These are phyloP conservation scores for Apophysomyces trapeziformis DNA, from an alignment of 371 early-diverging fungal genomes.

Conservation along the genomic window DNA sequence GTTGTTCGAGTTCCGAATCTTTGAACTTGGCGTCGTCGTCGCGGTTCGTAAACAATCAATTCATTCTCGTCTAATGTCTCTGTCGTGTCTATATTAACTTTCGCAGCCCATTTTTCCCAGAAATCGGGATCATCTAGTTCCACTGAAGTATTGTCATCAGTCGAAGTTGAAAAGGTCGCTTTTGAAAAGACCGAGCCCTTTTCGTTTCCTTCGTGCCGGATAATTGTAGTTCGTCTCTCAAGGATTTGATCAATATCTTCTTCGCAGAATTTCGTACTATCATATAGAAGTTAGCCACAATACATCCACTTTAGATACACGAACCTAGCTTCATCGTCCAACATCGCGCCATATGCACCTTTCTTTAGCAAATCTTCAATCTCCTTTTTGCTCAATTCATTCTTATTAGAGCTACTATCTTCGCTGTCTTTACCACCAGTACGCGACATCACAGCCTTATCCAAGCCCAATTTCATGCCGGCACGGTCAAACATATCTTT, in stretches of 20 bases:
- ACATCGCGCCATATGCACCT: constrained; percentile 89
- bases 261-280: constrained; percentile 85
- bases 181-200: constrained; percentile 91
- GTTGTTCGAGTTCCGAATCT: constrained; percentile 51
- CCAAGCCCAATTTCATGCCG: constrained; percentile 91
- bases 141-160: constrained; percentile 56
- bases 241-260: constrained; percentile 98
- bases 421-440: constrained; percentile 46
- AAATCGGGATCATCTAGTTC: constrained; percentile 97
- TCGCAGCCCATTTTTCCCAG: constrained; percentile 96
- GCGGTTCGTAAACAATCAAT: constrained; percentile 71
- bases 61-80: constrained; percentile 58
- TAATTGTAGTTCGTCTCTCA: constrained; percentile 87
- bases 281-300: neutral
- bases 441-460: constrained; percentile 84
- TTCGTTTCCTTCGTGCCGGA: constrained; percentile 80
- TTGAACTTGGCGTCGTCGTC: constrained; percentile 67
- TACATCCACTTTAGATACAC: neutral
- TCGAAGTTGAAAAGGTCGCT: constrained; percentile 81
- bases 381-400: constrained; percentile 75
- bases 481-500: constrained; percentile 97
- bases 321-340: constrained; percentile 83
- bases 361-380: constrained; percentile 90
- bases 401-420: constrained; percentile 33
- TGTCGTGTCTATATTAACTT: constrained; percentile 73